A percentile compares a stretch with the other conserved stretches of the same genome.
Conservation (phyloP, 2,329 filamentous ascomycete genomes). For the Aspergillus neotritici region DNA sequence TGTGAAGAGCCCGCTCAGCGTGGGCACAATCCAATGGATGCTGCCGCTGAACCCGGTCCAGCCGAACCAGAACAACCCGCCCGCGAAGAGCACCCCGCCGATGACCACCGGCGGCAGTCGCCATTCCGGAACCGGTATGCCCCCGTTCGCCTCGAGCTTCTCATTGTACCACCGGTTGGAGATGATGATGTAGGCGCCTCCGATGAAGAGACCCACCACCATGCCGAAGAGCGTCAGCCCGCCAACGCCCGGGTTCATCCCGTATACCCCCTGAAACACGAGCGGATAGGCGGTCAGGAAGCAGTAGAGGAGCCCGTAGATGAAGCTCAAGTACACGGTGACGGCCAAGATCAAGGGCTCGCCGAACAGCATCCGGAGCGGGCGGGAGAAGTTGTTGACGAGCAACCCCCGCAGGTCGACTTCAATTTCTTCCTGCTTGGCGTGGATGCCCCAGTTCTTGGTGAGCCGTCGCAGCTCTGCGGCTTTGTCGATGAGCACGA, state of each 20-base stretch:
- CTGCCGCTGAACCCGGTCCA: constrained; percentile 56
- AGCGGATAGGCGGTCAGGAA: constrained; percentile 35
- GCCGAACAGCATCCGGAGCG: constrained; percentile 35
- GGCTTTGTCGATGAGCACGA: constrained; percentile 50
- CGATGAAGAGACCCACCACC: constrained; percentile 66
- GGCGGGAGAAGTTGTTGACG: constrained; percentile 44
- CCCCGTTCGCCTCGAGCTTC: constrained; percentile 63
- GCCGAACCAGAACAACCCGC: constrained; percentile 71
- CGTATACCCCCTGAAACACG: constrained; percentile 52
- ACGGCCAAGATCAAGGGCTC: constrained; percentile 41
- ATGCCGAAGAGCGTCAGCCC: constrained; percentile 83
- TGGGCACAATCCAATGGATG: constrained; percentile 40
- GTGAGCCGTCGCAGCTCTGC: constrained; percentile 48
- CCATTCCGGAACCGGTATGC: constrained; percentile 54
- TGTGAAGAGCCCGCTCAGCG: constrained; percentile 47
- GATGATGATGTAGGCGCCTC: constrained; percentile 59
- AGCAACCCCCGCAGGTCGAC: constrained; percentile 44
- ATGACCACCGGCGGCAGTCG: constrained; percentile 50
- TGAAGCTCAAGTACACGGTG: constrained; percentile 36
- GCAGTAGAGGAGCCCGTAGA: constrained; percentile 32
- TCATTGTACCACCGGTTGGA: constrained; percentile 62
- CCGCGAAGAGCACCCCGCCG: constrained; percentile 49
- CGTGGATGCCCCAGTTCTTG: constrained; percentile 55
- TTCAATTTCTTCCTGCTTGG: constrained; percentile 48
- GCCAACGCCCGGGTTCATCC: constrained; percentile 62